These are phyloP conservation scores for Saccharomyces hybrid DNA, from an alignment of 1,139 yeast species.

Conservation along the genomic window DNA sequence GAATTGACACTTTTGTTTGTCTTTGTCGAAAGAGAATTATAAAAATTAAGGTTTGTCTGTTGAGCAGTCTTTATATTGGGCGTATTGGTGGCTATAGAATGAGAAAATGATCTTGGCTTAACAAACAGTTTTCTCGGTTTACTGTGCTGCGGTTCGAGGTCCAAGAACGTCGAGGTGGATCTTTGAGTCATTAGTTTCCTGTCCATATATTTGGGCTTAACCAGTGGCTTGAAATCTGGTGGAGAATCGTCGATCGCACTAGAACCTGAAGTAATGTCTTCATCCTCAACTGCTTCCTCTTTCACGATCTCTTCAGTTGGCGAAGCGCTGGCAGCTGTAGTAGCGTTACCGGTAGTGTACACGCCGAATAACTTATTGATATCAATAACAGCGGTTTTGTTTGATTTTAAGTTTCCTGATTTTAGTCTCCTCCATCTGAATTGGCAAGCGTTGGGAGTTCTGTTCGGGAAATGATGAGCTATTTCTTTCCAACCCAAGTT, in stretches of 20 bases:
- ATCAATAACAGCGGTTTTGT: no score
- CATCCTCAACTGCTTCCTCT: background rate
- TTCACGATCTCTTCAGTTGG: background rate
- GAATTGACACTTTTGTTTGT: background rate
- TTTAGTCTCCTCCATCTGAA: no score
- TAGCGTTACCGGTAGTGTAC: conserved; percentile 31
- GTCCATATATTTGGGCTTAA: background rate
- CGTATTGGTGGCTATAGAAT: no score
- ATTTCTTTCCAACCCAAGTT: no score
- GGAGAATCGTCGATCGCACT: background rate
- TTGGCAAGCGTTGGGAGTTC: no score
- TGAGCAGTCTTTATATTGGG: no score
- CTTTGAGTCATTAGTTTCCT: background rate
- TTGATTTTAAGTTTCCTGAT: no score
- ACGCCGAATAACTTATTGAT: no score
- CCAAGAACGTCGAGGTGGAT: background rate
- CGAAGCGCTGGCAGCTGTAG: background rate
- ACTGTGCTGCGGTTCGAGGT: background rate
- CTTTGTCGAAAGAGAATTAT: background rate
- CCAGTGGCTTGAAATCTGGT: background rate
- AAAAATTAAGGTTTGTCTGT: no score
- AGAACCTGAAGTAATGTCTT: background rate
- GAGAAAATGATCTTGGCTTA: no score
- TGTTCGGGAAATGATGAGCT: no score
- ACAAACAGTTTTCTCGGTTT: no score